phyloP scores from a whole-genome alignment of 2,329 filamentous ascomycete genomes.

The Fusarium nurragi region DNA sequence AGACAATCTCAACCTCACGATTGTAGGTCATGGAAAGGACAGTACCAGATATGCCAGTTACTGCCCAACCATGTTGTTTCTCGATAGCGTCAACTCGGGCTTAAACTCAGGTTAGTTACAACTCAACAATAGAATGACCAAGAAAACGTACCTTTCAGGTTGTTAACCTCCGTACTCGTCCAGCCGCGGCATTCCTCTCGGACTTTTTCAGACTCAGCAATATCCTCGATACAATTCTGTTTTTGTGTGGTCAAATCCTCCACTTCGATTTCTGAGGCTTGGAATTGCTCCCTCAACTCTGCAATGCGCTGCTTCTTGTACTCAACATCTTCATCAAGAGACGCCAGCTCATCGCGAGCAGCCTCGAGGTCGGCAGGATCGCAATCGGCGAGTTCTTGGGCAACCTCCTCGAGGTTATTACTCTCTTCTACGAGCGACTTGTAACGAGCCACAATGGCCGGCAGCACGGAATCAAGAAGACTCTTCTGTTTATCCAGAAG shows the following conservation, averaged over 20 bases:
- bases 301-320: slow-evolving; percentile 74
- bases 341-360: slow-evolving; percentile 73
- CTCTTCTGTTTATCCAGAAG: slow-evolving; percentile 73
- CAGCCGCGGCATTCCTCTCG: slow-evolving; percentile 91
- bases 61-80: slow-evolving; percentile 74
- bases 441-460: slow-evolving; percentile 68
- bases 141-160: slow-evolving; percentile 72
- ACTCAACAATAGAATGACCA: background rate
- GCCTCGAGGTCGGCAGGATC: slow-evolving; percentile 81
- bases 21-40: slow-evolving; percentile 78
- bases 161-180: slow-evolving; percentile 81
- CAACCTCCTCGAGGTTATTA: slow-evolving; percentile 74
- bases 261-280: slow-evolving; percentile 72
- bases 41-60: slow-evolving; percentile 70
- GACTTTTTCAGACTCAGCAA: slow-evolving; percentile 82
- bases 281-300: slow-evolving; percentile 71
- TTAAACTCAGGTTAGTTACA: slow-evolving; percentile 55
- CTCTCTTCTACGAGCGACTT: slow-evolving; percentile 71
- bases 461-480: slow-evolving; percentile 73
- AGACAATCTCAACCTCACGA: slow-evolving; percentile 76
- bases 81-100: slow-evolving; percentile 73
- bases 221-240: slow-evolving; percentile 74
- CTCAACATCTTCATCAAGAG: slow-evolving; percentile 73
- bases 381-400: slow-evolving; percentile 78
- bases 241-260: slow-evolving; percentile 73